These are phyloP conservation scores for Boletus vermiculosoides DNA, from an alignment of 768 basidiomycete genomes.

Conservation along the genomic window DNA sequence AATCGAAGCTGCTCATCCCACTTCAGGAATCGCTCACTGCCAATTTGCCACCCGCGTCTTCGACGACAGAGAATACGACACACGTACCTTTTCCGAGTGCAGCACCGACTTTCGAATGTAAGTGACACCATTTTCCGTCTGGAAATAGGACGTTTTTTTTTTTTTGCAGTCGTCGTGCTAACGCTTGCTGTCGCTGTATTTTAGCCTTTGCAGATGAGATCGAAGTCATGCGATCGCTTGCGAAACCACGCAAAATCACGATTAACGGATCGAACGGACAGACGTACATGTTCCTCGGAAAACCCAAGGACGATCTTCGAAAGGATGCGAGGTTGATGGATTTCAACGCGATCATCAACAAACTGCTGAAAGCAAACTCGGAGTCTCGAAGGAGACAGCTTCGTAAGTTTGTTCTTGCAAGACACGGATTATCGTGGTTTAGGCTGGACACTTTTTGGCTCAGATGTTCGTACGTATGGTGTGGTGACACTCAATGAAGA, in stretches of 20 bases:
- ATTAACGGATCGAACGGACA: slow-evolving; percentile 82
- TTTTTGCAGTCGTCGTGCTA: too few relatives aligned
- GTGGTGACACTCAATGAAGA: slow-evolving; percentile 98
- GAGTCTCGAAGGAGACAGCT: slow-evolving; percentile 89
- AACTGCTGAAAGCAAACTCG: slow-evolving; percentile 88
- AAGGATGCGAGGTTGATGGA: slow-evolving; percentile 99
- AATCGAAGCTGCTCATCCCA: slow-evolving; percentile 77
- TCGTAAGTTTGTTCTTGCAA: slow-evolving; percentile 49
- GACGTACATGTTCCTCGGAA: slow-evolving; percentile 88
- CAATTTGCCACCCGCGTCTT: slow-evolving; percentile 74
- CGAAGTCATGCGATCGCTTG: slow-evolving; percentile 87
- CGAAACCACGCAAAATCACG: slow-evolving; percentile 87
- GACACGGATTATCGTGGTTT: too few relatives aligned
- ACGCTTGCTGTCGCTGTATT: neutral
- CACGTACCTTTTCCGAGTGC: slow-evolving; percentile 81
- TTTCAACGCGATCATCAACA: slow-evolving; percentile 97
- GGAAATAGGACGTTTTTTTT: neutral
- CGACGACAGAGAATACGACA: slow-evolving; percentile 42
- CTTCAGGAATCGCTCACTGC: slow-evolving; percentile 91
- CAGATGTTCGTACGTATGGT: slow-evolving; percentile 93
- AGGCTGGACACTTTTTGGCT: neutral
- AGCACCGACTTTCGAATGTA: slow-evolving; percentile 73
- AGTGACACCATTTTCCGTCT: neutral
- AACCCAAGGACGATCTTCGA: slow-evolving; percentile 95
- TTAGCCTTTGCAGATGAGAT: slow-evolving; percentile 80